These are phyloP conservation scores for Huntiella savannae DNA, from an alignment of 2,329 filamentous ascomycete species.

Conservation along the genomic window DNA sequence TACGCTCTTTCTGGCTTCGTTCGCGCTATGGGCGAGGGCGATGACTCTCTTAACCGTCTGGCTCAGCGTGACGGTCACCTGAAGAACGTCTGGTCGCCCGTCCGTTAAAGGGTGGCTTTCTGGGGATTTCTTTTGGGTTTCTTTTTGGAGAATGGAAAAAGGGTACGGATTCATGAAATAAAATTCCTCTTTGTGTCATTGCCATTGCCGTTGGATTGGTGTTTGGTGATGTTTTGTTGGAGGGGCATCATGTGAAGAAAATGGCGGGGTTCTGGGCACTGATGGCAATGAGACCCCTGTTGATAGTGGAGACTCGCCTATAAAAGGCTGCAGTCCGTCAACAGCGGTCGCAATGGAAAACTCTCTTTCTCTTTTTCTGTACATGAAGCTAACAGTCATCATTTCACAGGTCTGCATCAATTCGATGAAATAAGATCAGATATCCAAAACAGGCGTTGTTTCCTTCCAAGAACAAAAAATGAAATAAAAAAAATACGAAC, in stretches of 20 bases:
- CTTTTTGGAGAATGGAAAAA: conserved; percentile 12
- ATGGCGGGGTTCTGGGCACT: too few species aligned
- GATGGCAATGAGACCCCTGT: too few species aligned
- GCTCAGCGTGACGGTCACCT: conserved; percentile 89
- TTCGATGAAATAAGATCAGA: neutral
- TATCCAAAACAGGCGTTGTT: neutral
- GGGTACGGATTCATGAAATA: conserved; percentile 7
- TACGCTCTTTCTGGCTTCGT: conserved; percentile 97
- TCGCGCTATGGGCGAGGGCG: conserved; percentile 91
- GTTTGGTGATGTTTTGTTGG: neutral
- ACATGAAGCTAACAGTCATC: too few species aligned
- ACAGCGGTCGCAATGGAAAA: neutral
- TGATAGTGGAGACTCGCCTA: too few species aligned
- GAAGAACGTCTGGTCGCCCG: conserved; percentile 87
- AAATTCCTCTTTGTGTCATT: neutral
- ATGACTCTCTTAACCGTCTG: conserved; percentile 90
- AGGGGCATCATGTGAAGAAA: too few species aligned
- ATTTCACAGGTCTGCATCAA: neutral
- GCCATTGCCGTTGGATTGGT: neutral
- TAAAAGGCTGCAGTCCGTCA: neutral
- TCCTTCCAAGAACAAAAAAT: too few species aligned
- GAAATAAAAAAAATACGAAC: neutral
- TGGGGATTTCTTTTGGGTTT: conserved; percentile 2
- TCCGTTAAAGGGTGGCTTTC: conserved; percentile 29
- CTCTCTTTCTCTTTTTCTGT: too few species aligned